These are phyloP conservation scores for Teunomyces tritomae DNA, from an alignment of 805 yeast species.

Conservation along the genomic window DNA sequence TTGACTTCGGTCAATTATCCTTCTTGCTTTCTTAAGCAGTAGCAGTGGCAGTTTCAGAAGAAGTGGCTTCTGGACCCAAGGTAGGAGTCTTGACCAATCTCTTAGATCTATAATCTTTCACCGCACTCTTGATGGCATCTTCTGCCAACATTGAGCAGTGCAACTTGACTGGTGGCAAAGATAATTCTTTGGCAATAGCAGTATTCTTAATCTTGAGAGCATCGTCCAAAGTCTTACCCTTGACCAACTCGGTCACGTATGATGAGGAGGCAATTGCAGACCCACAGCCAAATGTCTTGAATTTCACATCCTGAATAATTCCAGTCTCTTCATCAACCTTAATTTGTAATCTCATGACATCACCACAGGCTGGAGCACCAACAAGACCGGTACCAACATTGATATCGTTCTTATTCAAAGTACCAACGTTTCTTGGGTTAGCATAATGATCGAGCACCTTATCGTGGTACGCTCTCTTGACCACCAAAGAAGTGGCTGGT, in stretches of 20 bases:
- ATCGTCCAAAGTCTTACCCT: slow-evolving; percentile 92
- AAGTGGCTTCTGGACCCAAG: slow-evolving; percentile 38
- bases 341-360: slow-evolving; percentile 96
- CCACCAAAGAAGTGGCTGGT: slow-evolving; percentile 5
- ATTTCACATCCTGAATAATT: slow-evolving; percentile 88
- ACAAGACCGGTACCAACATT: slow-evolving; percentile 96
- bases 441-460: slow-evolving; percentile 95
- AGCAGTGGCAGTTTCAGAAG: slow-evolving; percentile 8
- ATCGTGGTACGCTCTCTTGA: slow-evolving; percentile 64
- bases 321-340: slow-evolving; percentile 90
- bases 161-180: slow-evolving; percentile 93
- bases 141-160: slow-evolving; percentile 99
- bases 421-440: slow-evolving; percentile 96
- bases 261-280: slow-evolving; percentile 96
- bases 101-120: slow-evolving; percentile 90
- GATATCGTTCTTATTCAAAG: slow-evolving; percentile 70
- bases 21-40: slow-evolving; percentile 9
- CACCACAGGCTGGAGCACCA: slow-evolving; percentile 99
- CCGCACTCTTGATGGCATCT: slow-evolving; percentile 96
- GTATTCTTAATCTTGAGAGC: slow-evolving; percentile 92
- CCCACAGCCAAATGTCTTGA: slow-evolving; percentile 99
- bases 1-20: no score
- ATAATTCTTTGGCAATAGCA: slow-evolving; percentile 88
- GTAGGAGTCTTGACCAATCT: slow-evolving; percentile 55
- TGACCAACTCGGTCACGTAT: slow-evolving; percentile 90